These are phyloP conservation scores for Neobulgaria alba DNA, from an alignment of 2,329 filamentous ascomycete species.

Conservation along the genomic window DNA sequence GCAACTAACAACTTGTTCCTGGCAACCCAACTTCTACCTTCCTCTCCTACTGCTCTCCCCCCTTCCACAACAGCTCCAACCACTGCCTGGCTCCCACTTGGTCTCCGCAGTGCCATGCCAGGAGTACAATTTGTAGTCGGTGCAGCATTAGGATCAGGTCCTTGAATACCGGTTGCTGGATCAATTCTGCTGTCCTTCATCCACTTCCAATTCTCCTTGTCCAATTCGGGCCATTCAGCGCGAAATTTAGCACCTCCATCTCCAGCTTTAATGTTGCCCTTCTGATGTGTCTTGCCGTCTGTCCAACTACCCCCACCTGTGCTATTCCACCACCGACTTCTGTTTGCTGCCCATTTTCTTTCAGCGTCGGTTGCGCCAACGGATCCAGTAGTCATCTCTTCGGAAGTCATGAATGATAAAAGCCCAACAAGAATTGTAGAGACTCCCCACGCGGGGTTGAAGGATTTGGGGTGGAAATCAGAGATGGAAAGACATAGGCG, in stretches of 20 bases:
- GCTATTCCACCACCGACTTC: constrained; percentile 92
- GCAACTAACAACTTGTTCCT: constrained; percentile 71
- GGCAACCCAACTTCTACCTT: constrained; percentile 72
- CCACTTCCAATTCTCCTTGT: constrained; percentile 86
- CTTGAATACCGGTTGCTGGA: constrained; percentile 58
- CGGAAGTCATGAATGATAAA: constrained; percentile 94
- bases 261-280: constrained; percentile 79
- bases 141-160: constrained; percentile 45
- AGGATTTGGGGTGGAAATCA: constrained; percentile 95
- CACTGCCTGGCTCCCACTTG: constrained; percentile 42
- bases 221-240: constrained; percentile 80
- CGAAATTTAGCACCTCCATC: constrained; percentile 89
- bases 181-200: constrained; percentile 81
- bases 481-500: constrained; percentile 91
- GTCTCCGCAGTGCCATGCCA: constrained; percentile 56
- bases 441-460: constrained; percentile 98
- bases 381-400: constrained; percentile 96
- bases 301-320: constrained; percentile 57
- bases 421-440: constrained; percentile 92
- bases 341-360: constrained; percentile 65
- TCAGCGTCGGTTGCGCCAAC: constrained; percentile 70
- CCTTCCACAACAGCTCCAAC: constrained; percentile 67
- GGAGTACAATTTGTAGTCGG: constrained; percentile 45
- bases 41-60: constrained; percentile 64
- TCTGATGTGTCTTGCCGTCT: constrained; percentile 37